Evolutionary conservation across 306 rosid genomes (phyloP).

Genomic region (Ormosia emarginata): DNA sequence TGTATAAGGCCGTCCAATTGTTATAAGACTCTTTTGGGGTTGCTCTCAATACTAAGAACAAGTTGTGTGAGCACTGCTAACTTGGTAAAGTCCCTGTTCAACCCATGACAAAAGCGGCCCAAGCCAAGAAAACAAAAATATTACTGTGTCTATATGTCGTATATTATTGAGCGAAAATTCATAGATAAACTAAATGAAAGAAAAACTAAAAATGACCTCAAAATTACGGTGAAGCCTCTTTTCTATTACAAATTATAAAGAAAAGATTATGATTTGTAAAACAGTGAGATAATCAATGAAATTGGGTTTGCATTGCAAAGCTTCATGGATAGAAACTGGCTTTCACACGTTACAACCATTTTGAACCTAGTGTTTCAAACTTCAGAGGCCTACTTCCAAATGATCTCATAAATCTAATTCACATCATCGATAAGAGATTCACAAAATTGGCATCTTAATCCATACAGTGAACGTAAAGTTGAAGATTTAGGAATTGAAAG

Average conservation of each 20-base stretch:
- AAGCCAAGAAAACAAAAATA: not conserved
- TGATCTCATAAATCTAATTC: constrained; percentile 18
- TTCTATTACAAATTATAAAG: not conserved
- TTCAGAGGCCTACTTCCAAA: constrained; percentile 7
- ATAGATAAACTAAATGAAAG: not conserved
- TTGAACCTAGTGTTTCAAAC: constrained; percentile 1
- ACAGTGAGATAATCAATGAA: not conserved
- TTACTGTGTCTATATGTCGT: not conserved
- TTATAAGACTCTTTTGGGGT: not conserved
- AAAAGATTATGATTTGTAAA: not conserved
- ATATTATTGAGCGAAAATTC: not conserved
- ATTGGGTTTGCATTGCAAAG: constrained; percentile 18
- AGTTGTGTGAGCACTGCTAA: not conserved
- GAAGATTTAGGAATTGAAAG: constrained; percentile 23
- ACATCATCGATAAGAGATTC: constrained; percentile 19
- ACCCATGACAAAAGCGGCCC: not conserved
- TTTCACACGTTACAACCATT: constrained; percentile 19
- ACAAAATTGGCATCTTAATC: constrained; percentile 21
- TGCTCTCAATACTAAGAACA: not conserved
- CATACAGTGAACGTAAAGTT: constrained; percentile 21
- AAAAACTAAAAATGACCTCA: not conserved
- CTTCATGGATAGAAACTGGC: constrained; percentile 19
- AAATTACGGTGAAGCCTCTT: not conserved
- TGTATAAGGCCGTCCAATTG: not conserved
- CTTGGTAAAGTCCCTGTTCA: not conserved